Base-by-base conservation (phyloP, 306 rosid genomes). In the Myrica gale region DNA sequence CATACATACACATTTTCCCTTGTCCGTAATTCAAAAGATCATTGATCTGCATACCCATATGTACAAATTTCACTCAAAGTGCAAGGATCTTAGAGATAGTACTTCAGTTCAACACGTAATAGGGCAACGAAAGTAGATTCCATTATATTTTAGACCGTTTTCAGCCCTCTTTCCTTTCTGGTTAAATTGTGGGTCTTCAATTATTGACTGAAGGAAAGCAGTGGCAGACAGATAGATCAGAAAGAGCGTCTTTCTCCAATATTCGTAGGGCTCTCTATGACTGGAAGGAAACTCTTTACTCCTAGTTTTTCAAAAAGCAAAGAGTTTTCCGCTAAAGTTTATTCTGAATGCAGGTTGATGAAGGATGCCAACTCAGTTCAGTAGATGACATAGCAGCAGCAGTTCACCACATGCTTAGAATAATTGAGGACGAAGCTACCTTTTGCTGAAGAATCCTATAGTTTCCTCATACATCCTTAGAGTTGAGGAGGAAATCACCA, bases 301-400 rank as follows among this genome's bases (percentile, higher is more conserved):
- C 71, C 46, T 10, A 17, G 23, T 53, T 17, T 48, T 17, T 23
- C 50, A 46, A 48, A 72, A 26, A 32, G 46, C 5, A 47, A 60
- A 17, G 77, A 54, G 23, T 37, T 50, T 62, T 57, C 75, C 43
- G 69, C 74, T 84, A 47, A 83, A 19, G 7, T 12, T 2, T 4
- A 32, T 68, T 58, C 12, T 15, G 17, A 46, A 46, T 89, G 76
- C 84, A 93, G 98, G 91, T 93, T 76, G 98, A 93, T 80, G 98
- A 93, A 83, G 97, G 88, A 68, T 90, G 93, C 77, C 88, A 80
- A 80, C 87, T 93, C 67, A 88, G 84, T 74, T 83, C 95, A 15
- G 91, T 86, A 17, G 96, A 93, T 61, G 97, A 88, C 78, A 89
- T 93, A 82, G 96, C 97, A 68, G 85, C 88, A 42, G 93, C 97